A percentile compares a stretch with the other conserved stretches of the same genome.
These are phyloP conservation scores for Rhodotorula sp. DNA, from an alignment of 1,284 basidiomycete genomes.

Conservation along the genomic window DNA sequence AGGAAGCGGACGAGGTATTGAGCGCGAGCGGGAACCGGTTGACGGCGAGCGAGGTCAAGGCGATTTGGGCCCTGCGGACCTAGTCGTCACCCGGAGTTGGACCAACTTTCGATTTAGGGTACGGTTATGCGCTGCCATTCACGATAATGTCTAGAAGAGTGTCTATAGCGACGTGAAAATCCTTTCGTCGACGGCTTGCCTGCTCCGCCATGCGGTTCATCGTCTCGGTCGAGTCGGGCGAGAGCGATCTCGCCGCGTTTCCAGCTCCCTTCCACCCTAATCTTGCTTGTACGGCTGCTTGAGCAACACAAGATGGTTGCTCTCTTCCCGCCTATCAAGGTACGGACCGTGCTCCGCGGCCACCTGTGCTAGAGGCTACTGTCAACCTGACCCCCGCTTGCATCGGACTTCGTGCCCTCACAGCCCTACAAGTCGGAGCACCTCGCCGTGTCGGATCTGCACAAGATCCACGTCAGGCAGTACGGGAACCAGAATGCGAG, in stretches of 20 bases:
- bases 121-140: no score
- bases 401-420: not conserved
- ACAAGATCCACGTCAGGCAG: conserved; percentile 44
- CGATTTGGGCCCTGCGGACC: conserved; percentile 29
- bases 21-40: conserved; percentile 34
- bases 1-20: conserved; percentile 41
- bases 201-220: not conserved
- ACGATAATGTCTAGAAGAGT: no score
- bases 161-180: no score
- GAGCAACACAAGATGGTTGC: conserved; percentile 4
- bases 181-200: no score
- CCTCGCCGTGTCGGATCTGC: conserved; percentile 42
- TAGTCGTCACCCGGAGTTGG: not conserved
- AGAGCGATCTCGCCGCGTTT: not conserved
- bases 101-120: no score
- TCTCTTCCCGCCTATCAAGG: conserved; percentile 31
- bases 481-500: conserved; percentile 39
- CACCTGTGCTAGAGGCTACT: not conserved
- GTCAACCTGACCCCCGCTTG: not conserved
- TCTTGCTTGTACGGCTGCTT: not conserved
- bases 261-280: not conserved
- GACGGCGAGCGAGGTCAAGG: conserved; percentile 36
- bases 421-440: conserved; percentile 39
- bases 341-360: not conserved
- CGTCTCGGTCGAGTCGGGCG: not conserved